A percentile compares a stretch with the other conserved stretches of the same genome.
Evolutionary conservation across 305 asterid genomes (phyloP).

Genomic region (Ajuga reptans): DNA sequence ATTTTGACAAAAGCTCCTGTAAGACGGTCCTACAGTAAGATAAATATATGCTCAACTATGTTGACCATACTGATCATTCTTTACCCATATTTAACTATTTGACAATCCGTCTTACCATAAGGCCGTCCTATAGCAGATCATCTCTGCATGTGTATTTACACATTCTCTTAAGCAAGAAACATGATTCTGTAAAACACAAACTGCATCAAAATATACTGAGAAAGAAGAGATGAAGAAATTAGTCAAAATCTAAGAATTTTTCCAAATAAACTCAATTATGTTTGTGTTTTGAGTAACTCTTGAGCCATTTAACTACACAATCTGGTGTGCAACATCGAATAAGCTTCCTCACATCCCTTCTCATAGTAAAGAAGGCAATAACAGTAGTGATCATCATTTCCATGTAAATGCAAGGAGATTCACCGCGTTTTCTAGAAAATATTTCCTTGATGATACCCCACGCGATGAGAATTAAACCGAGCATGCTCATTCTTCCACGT

Average conservation of each 20-base stretch:
- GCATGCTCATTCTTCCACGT: constrained; percentile 45
- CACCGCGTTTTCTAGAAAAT: constrained; percentile 19
- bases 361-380: constrained; percentile 44
- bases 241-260: not conserved
- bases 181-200: not conserved
- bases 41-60: too few relatives aligned
- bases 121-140: too few relatives aligned
- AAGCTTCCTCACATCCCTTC: constrained; percentile 51
- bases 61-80: too few relatives aligned
- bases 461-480: constrained; percentile 41
- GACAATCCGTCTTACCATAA: too few relatives aligned
- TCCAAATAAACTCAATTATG: too few relatives aligned
- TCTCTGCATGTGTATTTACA: too few relatives aligned
- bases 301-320: constrained; percentile 13
- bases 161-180: constrained; percentile 7
- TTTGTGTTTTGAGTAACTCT: constrained; percentile 27
- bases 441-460: constrained; percentile 50
- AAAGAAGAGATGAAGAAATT: not conserved
- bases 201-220: not conserved
- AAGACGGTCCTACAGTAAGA: too few relatives aligned
- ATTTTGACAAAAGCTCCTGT: not conserved
- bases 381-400: constrained; percentile 41
- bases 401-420: constrained; percentile 30
- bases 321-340: constrained; percentile 30
- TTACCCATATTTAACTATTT: too few relatives aligned